These are phyloP conservation scores for Pseudogymnoascus sp. DNA, from an alignment of 2,329 filamentous ascomycete species.

Conservation along the genomic window DNA sequence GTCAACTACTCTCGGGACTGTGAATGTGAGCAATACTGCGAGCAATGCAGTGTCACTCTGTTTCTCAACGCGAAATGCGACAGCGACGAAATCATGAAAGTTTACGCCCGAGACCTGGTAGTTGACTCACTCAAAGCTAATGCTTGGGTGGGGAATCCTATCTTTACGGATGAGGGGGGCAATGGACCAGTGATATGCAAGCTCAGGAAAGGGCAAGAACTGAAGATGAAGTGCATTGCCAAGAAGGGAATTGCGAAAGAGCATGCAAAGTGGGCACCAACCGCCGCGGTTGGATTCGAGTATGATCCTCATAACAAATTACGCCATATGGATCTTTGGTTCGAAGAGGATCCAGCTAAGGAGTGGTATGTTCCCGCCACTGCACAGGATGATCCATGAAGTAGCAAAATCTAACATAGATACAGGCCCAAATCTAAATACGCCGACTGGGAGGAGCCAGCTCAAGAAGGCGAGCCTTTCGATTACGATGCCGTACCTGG, in stretches of 20 bases:
- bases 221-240: slow-evolving; percentile 85
- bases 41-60: slow-evolving; percentile 81
- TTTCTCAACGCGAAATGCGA: slow-evolving; percentile 81
- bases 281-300: slow-evolving; percentile 88
- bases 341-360: slow-evolving; percentile 71
- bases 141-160: slow-evolving; percentile 69
- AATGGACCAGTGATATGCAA: slow-evolving; percentile 85
- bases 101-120: slow-evolving; percentile 84
- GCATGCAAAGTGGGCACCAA: slow-evolving; percentile 96
- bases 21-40: slow-evolving; percentile 93
- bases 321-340: slow-evolving; percentile 89
- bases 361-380: slow-evolving; percentile 65
- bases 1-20: slow-evolving; percentile 89
- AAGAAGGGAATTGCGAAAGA: slow-evolving; percentile 99
- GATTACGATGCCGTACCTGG: slow-evolving; percentile 82
- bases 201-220: slow-evolving; percentile 79
- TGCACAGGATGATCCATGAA: neutral
- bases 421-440: slow-evolving; percentile 75
- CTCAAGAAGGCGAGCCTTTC: slow-evolving; percentile 77
- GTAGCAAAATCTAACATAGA: slow-evolving; percentile 23
- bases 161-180: slow-evolving; percentile 76
- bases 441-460: slow-evolving; percentile 70
- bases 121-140: slow-evolving; percentile 65
- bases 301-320: slow-evolving; percentile 98
- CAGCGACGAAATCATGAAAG: slow-evolving; percentile 81